Base-by-base conservation (phyloP, 306 rosid genomes). In the Fragaria vesca region DNA sequence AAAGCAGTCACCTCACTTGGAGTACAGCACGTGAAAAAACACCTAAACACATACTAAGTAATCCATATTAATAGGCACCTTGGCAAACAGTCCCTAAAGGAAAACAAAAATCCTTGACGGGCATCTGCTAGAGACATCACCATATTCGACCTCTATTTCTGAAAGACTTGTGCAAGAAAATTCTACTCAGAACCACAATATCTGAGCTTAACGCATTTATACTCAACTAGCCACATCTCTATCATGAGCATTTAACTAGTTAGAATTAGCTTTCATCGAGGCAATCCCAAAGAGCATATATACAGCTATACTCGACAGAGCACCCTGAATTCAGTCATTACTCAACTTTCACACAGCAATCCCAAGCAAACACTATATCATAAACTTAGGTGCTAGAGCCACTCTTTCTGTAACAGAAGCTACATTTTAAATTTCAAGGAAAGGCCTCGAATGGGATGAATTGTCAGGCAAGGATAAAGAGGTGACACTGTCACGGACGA, bases 31-130 rank as follows among this genome's bases (percentile, higher is more conserved):
- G 17, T 40, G 52, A 16, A 52, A 16, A 26, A 32, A 8, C 63
- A 74, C 69, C 42, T 42, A 26, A 24, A 38, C 0, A 8, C 11
- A 10, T 47, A 50, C 61, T 46, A 46, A 69, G 43, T 30, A 30
- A 30, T 36, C 28, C 76, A 36, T 66, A 34, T 10, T 9, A 51
- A 3, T 2, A 21, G 4, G 2, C 69, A 43, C 24, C 69, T 26
- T 0, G 24, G 57, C 69, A 43, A 43, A 60, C 66, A 74, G 52
- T 57, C 36, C 30, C n/a, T 6, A 61, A 18, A 20, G 48, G 8
- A 4, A 12, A 75, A 75, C 34, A 28, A 62, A 75, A 75, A 75
- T 54, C 52, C 47, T 46, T 46, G 21, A 61, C 12, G 8, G n/a
- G 47, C 60, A 28, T 61, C 40, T 28, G 18, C 45, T 4, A 62